Evolutionary conservation across 2,329 filamentous ascomycete genomes (phyloP).

Genomic region (Aspergillus phoenicis): DNA sequence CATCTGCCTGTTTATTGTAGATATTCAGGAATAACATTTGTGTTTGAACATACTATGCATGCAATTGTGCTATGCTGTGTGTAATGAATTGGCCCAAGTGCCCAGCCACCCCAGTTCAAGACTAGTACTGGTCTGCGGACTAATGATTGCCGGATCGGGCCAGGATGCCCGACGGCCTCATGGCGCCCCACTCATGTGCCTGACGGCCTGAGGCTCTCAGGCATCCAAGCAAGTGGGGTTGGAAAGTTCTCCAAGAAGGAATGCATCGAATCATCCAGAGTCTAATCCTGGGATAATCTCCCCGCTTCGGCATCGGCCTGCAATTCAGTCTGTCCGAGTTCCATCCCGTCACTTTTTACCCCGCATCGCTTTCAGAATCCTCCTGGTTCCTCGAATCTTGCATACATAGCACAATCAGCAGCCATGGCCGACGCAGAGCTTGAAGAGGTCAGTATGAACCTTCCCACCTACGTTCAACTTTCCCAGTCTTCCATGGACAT

Average conservation of each 20-base stretch:
- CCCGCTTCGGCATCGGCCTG: not conserved
- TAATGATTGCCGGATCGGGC: slow-evolving; percentile 7
- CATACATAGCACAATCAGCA: not conserved
- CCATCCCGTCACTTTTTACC: not conserved
- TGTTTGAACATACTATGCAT: too few species aligned
- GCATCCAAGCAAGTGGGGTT: slow-evolving; percentile 20
- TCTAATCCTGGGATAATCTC: slow-evolving; percentile 1
- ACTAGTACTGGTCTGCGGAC: not conserved
- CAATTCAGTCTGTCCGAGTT: not conserved
- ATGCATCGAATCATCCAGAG: slow-evolving; percentile 1
- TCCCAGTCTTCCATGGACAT: not conserved
- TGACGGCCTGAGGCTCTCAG: slow-evolving; percentile 22
- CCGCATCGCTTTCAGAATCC: not conserved
- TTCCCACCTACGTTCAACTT: not conserved
- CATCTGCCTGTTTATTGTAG: not conserved
- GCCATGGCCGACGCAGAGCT: slow-evolving; percentile 67
- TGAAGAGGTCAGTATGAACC: slow-evolving; percentile 55
- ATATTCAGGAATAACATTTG: too few species aligned
- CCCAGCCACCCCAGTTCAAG: too few species aligned
- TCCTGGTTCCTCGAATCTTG: not conserved
- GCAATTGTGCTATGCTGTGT: too few species aligned
- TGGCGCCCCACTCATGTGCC: slow-evolving; percentile 20
- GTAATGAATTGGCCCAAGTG: not conserved
- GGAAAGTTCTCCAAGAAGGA: slow-evolving; percentile 15
- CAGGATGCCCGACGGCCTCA: slow-evolving; percentile 13